Conservation (phyloP, 768 basidiomycete species). For the Auricularia cornea region DNA sequence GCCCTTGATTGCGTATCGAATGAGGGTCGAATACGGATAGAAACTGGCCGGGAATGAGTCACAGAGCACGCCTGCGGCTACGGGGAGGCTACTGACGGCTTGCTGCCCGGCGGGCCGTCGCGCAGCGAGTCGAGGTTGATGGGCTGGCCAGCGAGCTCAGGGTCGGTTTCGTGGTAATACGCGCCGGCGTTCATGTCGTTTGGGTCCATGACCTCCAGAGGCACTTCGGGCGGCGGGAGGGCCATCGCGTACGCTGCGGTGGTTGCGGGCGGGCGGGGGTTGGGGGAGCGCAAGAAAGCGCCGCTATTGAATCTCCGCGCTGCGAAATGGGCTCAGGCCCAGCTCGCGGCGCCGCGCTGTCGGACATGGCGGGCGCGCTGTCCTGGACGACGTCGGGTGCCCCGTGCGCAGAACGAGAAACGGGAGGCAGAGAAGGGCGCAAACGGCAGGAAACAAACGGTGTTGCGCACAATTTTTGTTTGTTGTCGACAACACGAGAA, state of each 20-base stretch:
- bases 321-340: no score
- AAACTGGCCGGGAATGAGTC: conserved; percentile 26
- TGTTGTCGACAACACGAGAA: background rate
- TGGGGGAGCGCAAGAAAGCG: background rate
- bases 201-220: background rate
- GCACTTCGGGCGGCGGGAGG: background rate
- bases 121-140: conserved; percentile 82
- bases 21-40: conserved; percentile 85
- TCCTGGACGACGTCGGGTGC: background rate
- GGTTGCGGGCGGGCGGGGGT: background rate
- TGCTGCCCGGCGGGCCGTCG: conserved; percentile 81
- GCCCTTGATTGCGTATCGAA: conserved; percentile 87
- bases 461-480: background rate
- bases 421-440: background rate
- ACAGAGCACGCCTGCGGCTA: background rate
- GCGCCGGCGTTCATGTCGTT: background rate
- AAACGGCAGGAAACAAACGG: background rate
- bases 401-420: background rate
- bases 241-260: background rate
- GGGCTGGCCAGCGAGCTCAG: conserved; percentile 43
- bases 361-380: no score
- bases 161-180: background rate
- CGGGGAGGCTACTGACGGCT: conserved; percentile 33
- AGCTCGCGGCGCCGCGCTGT: no score
- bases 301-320: no score